Evolutionary conservation across 805 yeast species (phyloP), one percentile per base, ranked within the genome.

Genomic region (Ogataea allantospora): DNA sequence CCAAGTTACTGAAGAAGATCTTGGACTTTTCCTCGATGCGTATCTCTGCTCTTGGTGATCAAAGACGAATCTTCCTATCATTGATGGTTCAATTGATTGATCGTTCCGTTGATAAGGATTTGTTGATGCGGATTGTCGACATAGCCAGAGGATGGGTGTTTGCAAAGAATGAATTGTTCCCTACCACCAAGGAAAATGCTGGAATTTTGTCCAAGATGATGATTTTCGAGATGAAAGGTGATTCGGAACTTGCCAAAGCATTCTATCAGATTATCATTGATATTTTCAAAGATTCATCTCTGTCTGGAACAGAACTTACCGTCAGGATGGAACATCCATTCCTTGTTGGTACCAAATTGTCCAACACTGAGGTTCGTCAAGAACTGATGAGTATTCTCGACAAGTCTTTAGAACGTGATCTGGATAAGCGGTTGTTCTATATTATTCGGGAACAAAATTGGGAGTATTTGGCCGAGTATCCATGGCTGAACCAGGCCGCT

Each of bases 241-340:
- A 91, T 54, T 75, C 86, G 6, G 77, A 85, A 1, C 63, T 78
- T 36, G 80, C 95, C 0, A 80, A 79, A 47, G 80, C 83, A 42
- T 91, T 86, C 57, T 91, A 89, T 52, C 83, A 80, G 50, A 85
- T 93, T 18, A 83, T 95, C 46, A 79, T 89, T 20, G 95, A 85
- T 48, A 80, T 93, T 16, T 95, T 91, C 60, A 87, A 83, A 47
- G 88, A 86, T 47, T 80, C 83, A 28, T 67, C 81, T 1, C 71
- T 88, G 51, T 77, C 84, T 16, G 77, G 88, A 48, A 80, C 95
- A 1, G 99, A 93, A 55, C 72, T 93, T 19, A 88, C 97, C 0
- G 91, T 88, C 11, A 71, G 99, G 38, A 80, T 93, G 86, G 99
- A 93, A 58, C 97, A 89, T 59, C 95, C 98, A 18, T 93, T 93